These are phyloP conservation scores for Chlamydomonas schloesseri DNA, from an alignment of 139 green algal species.

Conservation along the genomic window DNA sequence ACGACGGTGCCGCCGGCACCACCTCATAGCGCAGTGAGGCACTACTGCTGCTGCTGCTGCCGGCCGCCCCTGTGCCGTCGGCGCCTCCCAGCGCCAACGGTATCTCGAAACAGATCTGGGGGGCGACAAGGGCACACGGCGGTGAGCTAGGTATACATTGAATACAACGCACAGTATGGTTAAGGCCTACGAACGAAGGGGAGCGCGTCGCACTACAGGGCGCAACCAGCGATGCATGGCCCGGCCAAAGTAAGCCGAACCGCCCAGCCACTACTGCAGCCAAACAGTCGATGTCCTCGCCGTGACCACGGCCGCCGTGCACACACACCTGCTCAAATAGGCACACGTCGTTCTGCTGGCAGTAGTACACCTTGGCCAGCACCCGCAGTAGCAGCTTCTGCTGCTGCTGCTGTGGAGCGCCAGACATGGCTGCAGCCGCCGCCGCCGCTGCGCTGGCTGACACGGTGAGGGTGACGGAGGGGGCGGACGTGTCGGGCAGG, in stretches of 20 bases:
- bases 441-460: not conserved
- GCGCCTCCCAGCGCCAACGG: constrained; percentile 44
- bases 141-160: not conserved
- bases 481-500: constrained; percentile 3
- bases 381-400: constrained; percentile 36
- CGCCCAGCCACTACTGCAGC: too few relatives aligned
- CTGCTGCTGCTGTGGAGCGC: not conserved
- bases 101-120: constrained; percentile 66
- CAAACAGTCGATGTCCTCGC: too few relatives aligned
- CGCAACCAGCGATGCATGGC: too few relatives aligned
- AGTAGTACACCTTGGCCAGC: constrained; percentile 78
- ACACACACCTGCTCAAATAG: constrained; percentile 75
- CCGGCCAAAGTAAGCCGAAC: too few relatives aligned
- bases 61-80: not conserved
- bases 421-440: not conserved
- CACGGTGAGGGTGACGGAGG: constrained; percentile 18
- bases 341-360: constrained; percentile 78
- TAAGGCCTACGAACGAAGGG: not conserved
- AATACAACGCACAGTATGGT: not conserved
- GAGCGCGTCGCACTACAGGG: too few relatives aligned
- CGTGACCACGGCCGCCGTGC: too few relatives aligned
- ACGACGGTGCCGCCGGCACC: not conserved
- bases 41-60: too few relatives aligned
- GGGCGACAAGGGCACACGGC: too few relatives aligned
- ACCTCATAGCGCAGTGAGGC: constrained; percentile 20